These are phyloP conservation scores for Sequoia sempervirens DNA, from an alignment of 75 land plant genomes.

Conservation along the genomic window DNA sequence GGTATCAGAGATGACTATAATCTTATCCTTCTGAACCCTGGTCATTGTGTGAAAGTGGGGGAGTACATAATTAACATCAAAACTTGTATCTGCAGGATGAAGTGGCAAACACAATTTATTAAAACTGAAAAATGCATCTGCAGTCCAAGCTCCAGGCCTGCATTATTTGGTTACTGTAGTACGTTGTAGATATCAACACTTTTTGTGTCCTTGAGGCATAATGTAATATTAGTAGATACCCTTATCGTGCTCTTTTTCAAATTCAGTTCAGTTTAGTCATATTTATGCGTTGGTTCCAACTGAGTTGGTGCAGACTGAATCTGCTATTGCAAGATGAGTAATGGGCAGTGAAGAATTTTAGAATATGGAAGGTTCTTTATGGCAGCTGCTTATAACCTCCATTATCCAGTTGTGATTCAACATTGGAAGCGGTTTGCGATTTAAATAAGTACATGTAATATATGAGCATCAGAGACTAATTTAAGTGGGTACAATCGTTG, in stretches of 20 bases:
- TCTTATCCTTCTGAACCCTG: not conserved
- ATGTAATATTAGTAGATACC: not conserved
- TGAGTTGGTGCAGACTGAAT: not conserved
- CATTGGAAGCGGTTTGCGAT: not conserved
- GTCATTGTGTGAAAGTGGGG: not conserved
- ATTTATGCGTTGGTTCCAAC: not conserved
- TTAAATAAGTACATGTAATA: not conserved
- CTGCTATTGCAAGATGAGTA: not conserved
- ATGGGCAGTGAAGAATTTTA: not conserved
- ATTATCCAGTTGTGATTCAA: not conserved
- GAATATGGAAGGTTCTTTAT: not conserved
- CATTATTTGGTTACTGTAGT: not conserved
- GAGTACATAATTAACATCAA: not conserved
- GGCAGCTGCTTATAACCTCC: not conserved
- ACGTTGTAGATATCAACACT: constrained; percentile 6
- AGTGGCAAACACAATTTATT: not conserved
- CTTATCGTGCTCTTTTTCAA: not conserved
- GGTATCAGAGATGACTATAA: not conserved
- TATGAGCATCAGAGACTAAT: not conserved
- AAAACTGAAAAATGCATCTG: not conserved
- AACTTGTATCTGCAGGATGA: not conserved
- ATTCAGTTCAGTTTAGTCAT: not conserved
- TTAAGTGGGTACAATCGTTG: not conserved
- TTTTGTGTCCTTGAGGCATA: constrained; percentile 8
- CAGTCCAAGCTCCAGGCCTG: not conserved